Conservation (phyloP, 2,329 filamentous ascomycete genomes). For the Neocucurbitaria cava region DNA sequence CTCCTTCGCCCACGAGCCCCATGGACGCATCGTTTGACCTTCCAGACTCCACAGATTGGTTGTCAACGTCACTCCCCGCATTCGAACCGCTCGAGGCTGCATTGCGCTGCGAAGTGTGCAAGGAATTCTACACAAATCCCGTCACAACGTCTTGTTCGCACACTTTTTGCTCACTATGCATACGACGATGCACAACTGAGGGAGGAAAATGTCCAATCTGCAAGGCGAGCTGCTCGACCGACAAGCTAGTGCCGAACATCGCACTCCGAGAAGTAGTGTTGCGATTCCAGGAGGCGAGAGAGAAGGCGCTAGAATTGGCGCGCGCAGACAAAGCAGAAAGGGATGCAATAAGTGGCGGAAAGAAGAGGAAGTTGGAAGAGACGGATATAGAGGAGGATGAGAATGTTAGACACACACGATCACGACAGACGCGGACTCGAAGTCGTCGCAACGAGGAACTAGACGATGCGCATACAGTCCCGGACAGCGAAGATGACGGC, state of each 20-base stretch:
- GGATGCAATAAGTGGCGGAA: constrained; percentile 16
- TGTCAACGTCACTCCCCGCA: constrained; percentile 70
- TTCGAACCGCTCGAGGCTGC: constrained; percentile 80
- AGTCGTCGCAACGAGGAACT: constrained; percentile 41
- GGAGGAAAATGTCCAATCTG: constrained; percentile 92
- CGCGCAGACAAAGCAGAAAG: constrained; percentile 49
- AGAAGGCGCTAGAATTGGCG: constrained; percentile 70
- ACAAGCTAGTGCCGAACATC: constrained; percentile 84
- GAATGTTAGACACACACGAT: constrained; percentile 43
- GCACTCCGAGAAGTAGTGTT: constrained; percentile 84
- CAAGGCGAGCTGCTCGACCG: constrained; percentile 77
- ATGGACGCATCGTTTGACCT: constrained; percentile 55
- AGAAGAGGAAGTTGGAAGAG: constrained; percentile 60
- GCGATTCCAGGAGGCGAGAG: constrained; percentile 72
- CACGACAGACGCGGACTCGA: constrained; percentile 49
- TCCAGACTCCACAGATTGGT: constrained; percentile 85
- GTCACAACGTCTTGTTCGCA: constrained; percentile 95
- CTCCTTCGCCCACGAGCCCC: constrained; percentile 8
- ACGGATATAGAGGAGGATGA: constrained; percentile 55
- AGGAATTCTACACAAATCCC: constrained; percentile 93
- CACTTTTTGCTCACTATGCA: constrained; percentile 96
- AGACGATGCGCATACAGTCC: constrained; percentile 38
- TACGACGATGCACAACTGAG: constrained; percentile 80
- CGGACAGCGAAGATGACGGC: constrained; percentile 50
- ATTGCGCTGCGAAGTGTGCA: constrained; percentile 95